Percentiles rank a stretch among this genome's conserved stretches.
Evolutionary conservation across 805 yeast genomes (phyloP).

Genomic region (Danielia oregonensis): DNA sequence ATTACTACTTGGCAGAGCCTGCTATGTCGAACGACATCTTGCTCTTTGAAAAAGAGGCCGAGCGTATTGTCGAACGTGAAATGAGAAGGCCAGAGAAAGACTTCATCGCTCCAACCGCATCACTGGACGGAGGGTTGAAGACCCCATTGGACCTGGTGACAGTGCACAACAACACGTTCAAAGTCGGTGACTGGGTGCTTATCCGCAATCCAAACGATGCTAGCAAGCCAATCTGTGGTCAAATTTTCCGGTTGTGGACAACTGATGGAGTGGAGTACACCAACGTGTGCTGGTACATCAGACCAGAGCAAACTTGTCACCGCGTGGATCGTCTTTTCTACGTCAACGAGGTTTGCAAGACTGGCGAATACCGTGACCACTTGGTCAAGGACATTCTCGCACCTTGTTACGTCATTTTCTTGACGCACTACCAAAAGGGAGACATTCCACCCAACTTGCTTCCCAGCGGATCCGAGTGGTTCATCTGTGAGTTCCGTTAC

Average conservation of each 20-base stretch:
- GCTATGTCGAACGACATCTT: conserved; percentile 59
- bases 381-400: conserved; percentile 83
- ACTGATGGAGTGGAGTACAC: conserved; percentile 81
- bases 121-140: conserved; percentile 52
- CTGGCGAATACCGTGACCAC: conserved; percentile 96
- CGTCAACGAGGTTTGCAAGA: conserved; percentile 92
- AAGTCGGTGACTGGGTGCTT: conserved; percentile 94
- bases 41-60: conserved; percentile 58
- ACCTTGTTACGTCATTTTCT: conserved; percentile 91
- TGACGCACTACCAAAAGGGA: conserved; percentile 92
- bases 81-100: conserved; percentile 79
- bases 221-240: conserved; percentile 88
- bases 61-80: conserved; percentile 59
- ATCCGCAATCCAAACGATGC: conserved; percentile 84
- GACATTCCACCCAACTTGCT: conserved; percentile 67
- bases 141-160: conserved; percentile 78
- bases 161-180: conserved; percentile 66
- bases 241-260: conserved; percentile 91
- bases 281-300: conserved; percentile 95
- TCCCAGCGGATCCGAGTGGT: conserved; percentile 76
- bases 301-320: conserved; percentile 98
- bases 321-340: conserved; percentile 84
- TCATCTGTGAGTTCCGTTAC: conserved; percentile 92
- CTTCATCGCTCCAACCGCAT: conserved; percentile 42
- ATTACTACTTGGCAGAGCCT: conserved; percentile 50